phyloP scores from a whole-genome alignment of 768 basidiomycete genomes.

The Suillus subluteus region DNA sequence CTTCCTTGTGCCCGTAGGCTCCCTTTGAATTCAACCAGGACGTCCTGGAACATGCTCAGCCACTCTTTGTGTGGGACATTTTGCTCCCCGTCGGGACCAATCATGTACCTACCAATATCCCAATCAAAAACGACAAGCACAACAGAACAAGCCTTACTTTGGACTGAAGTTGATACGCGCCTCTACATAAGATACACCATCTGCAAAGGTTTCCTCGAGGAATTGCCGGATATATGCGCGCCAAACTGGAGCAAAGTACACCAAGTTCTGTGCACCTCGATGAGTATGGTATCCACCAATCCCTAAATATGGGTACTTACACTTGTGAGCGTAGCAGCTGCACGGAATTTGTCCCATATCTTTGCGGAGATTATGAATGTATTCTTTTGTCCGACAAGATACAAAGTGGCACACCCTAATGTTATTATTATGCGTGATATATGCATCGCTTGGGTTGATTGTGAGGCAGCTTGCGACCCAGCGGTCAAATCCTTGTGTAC shows the following conservation, averaged over 20 bases:
- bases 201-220: slow-evolving; percentile 61
- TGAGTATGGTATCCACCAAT: neutral
- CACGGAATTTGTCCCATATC: slow-evolving; percentile 79
- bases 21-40: slow-evolving; percentile 55
- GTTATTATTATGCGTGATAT: slow-evolving; percentile 72
- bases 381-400: neutral
- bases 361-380: slow-evolving; percentile 27
- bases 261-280: slow-evolving; percentile 33
- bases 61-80: slow-evolving; percentile 63
- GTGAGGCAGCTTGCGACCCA: slow-evolving; percentile 64
- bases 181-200: slow-evolving; percentile 76
- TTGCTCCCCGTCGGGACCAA: slow-evolving; percentile 56
- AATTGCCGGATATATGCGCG: slow-evolving; percentile 64
- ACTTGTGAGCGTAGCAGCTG: slow-evolving; percentile 50
- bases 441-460: slow-evolving; percentile 74
- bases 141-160: slow-evolving; percentile 43
- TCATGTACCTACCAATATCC: slow-evolving; percentile 50
- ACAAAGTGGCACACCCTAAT: slow-evolving; percentile 48
- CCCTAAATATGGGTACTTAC: slow-evolving; percentile 36
- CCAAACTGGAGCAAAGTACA: slow-evolving; percentile 60
- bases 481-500: slow-evolving; percentile 66
- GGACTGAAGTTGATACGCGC: slow-evolving; percentile 64
- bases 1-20: slow-evolving; percentile 55
- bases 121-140: neutral
- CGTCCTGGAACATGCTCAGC: slow-evolving; percentile 54